phyloP scores from a whole-genome alignment of 139 green algal genomes.

The Spirogloea muscicola region DNA sequence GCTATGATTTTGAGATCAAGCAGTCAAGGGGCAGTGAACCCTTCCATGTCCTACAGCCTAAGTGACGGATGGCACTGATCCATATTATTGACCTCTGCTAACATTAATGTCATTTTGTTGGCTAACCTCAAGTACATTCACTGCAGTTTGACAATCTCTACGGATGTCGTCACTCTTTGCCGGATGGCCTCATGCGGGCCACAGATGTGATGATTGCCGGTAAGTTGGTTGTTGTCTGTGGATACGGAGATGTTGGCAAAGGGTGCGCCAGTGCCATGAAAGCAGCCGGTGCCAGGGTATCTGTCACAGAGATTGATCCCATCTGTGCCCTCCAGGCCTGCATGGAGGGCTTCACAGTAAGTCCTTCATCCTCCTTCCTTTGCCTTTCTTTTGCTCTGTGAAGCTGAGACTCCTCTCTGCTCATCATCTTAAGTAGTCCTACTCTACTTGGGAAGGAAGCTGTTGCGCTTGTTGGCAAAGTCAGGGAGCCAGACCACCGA shows the following conservation, averaged over 20 bases:
- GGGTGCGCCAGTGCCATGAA: constrained; percentile 90
- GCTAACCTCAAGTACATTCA: no score
- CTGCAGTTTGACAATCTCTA: constrained; percentile 99
- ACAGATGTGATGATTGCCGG: constrained; percentile 93
- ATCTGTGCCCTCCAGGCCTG: constrained; percentile 82
- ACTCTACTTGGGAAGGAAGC: no score
- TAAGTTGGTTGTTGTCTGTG: constrained; percentile 66
- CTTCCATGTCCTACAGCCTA: no score
- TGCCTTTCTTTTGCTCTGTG: no score
- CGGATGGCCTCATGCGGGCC: constrained; percentile 97
- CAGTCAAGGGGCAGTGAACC: background rate
- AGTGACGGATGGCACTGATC: no score
- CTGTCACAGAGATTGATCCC: constrained; percentile 95
- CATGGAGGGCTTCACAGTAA: constrained; percentile 89
- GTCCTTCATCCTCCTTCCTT: no score
- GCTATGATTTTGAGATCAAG: background rate
- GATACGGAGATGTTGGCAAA: constrained; percentile 98
- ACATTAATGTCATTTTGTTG: no score
- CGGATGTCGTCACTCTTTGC: constrained; percentile 96
- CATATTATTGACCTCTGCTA: no score
- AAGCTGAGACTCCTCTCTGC: no score
- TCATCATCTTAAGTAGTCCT: no score
- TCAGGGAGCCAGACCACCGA: no score
- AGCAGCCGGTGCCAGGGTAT: constrained; percentile 76
- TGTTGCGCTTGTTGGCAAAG: no score